Conservation (phyloP, 495 filamentous ascomycete genomes). For the Trypethelium eluteriae region DNA sequence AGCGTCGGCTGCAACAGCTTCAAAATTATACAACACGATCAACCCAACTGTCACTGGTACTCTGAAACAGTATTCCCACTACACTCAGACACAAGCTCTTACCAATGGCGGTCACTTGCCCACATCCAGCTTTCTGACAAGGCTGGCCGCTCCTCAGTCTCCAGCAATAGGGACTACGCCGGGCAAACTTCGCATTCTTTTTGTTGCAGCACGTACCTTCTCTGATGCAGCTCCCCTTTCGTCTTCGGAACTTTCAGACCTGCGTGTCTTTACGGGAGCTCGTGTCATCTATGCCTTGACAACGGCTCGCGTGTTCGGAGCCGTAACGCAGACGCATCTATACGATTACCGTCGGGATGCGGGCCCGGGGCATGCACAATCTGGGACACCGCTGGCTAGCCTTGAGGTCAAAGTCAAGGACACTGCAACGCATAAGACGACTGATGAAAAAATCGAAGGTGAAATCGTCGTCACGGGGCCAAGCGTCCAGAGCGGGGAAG, state of each 20-base stretch:
- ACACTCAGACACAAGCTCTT: constrained; percentile 59
- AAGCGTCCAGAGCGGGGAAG: neutral
- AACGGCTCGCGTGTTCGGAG: constrained; percentile 72
- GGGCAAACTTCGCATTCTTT: constrained; percentile 67
- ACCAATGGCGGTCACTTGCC: constrained; percentile 65
- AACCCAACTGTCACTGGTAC: constrained; percentile 43
- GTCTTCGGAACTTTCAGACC: constrained; percentile 61
- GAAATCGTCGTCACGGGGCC: neutral
- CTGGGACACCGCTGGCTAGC: constrained; percentile 72
- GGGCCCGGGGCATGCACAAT: constrained; percentile 50
- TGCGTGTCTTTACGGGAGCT: constrained; percentile 71
- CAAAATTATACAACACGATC: constrained; percentile 50
- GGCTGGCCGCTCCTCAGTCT: constrained; percentile 53
- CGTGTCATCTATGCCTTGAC: constrained; percentile 81
- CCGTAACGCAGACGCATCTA: constrained; percentile 71
- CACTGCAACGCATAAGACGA: constrained; percentile 1
- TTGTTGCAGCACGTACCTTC: constrained; percentile 54
- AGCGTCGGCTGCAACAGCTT: constrained; percentile 64
- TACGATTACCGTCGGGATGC: constrained; percentile 72
- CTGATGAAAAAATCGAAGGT: neutral
- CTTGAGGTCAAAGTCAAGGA: constrained; percentile 55
- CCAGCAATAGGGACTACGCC: constrained; percentile 57
- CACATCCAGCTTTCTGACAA: constrained; percentile 44
- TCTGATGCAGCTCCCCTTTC: constrained; percentile 48
- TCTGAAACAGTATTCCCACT: constrained; percentile 55